phyloP scores from a whole-genome alignment of 805 yeast species.

The Starmera amethionina region DNA sequence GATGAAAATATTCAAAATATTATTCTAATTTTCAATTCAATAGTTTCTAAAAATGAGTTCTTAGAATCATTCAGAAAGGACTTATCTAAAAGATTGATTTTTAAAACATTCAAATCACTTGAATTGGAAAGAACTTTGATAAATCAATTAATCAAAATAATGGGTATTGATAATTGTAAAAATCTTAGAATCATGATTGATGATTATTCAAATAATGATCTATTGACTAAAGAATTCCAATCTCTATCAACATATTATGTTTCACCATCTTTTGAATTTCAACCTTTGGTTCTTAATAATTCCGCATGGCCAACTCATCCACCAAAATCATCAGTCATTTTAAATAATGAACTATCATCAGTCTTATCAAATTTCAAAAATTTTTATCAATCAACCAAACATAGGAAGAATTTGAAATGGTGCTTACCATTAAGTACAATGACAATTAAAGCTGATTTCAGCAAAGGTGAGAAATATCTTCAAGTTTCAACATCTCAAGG shows the following conservation, averaged over 20 bases:
- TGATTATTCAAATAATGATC: constrained; percentile 6
- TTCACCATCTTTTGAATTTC: constrained; percentile 4
- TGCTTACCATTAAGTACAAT: constrained; percentile 13
- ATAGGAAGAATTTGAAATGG: constrained; percentile 10
- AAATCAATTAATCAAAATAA: constrained; percentile 5
- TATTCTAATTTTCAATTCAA: constrained; percentile 11
- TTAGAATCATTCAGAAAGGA: constrained; percentile 11
- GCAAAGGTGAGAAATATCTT: constrained; percentile 9
- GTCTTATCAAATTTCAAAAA: constrained; percentile 4
- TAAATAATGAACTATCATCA: constrained; percentile 5
- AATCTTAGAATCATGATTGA: constrained; percentile 12
- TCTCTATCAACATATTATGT: neutral
- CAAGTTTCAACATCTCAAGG: constrained; percentile 14
- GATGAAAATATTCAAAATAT: constrained; percentile 5
- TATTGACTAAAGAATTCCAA: neutral
- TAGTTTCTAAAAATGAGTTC: constrained; percentile 13
- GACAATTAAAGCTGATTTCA: constrained; percentile 9
- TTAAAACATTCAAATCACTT: constrained; percentile 3
- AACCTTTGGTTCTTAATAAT: constrained; percentile 11
- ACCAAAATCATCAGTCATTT: constrained; percentile 1
- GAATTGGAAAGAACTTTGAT: constrained; percentile 7
- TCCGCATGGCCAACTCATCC: constrained; percentile 11
- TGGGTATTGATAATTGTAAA: constrained; percentile 7
- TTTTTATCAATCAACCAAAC: constrained; percentile 6
- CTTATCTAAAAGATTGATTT: constrained; percentile 12